Percentiles rank a stretch among this genome's conserved stretches.
phyloP scores from a whole-genome alignment of 805 yeast species.

The Yamadazyma ubonensis region DNA sequence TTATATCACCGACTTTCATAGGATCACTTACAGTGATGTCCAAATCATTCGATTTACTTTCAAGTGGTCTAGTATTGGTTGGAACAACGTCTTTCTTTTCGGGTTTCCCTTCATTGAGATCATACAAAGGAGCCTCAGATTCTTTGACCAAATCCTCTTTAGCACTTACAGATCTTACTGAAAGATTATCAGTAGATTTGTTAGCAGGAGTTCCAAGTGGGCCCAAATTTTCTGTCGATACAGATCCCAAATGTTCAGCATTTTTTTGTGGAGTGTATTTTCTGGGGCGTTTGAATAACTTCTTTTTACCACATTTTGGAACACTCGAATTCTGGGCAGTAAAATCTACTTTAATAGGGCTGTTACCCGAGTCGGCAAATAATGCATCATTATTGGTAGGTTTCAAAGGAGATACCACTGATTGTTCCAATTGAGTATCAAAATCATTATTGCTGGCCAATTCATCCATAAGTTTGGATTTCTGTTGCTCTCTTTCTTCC shows the following conservation, averaged over 20 bases:
- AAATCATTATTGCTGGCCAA: conserved; percentile 39
- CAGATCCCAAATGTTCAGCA: conserved; percentile 25
- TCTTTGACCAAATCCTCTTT: conserved; percentile 40
- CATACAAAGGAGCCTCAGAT: conserved; percentile 55
- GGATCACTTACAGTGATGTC: conserved; percentile 86
- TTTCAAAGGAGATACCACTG: conserved; percentile 26
- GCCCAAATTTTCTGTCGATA: conserved; percentile 18
- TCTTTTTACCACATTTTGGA: conserved; percentile 5
- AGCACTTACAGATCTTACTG: conserved; percentile 19
- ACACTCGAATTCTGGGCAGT: not conserved
- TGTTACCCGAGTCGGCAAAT: conserved; percentile 27
- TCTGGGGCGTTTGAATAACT: conserved; percentile 27
- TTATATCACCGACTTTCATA: conserved; percentile 83
- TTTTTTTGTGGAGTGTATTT: conserved; percentile 30
- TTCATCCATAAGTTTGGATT: conserved; percentile 38
- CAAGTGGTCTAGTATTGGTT: not conserved
- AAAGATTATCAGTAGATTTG: conserved; percentile 17
- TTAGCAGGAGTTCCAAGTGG: conserved; percentile 23
- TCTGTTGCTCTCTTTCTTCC: conserved; percentile 33
- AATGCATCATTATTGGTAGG: conserved; percentile 25
- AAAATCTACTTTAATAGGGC: conserved; percentile 13
- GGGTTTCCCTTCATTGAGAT: conserved; percentile 22
- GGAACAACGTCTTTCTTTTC: conserved; percentile 11
- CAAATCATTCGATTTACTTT: conserved; percentile 32
- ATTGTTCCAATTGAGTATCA: conserved; percentile 33